Evolutionary conservation across 768 basidiomycete species (phyloP).

Genomic region (Suillus placidus): DNA sequence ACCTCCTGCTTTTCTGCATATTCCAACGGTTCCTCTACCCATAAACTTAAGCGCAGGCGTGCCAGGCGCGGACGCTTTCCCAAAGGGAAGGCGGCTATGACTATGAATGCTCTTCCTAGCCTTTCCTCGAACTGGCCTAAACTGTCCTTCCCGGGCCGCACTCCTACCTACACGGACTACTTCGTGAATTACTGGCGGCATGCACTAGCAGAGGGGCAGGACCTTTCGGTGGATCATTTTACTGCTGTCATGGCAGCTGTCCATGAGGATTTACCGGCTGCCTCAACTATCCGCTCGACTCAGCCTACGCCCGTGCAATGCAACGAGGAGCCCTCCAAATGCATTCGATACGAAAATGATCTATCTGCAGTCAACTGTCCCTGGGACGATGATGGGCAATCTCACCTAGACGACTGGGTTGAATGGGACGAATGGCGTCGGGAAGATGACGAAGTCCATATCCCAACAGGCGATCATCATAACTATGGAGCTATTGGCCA

Average conservation of each 20-base stretch:
- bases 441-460: neutral
- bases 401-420: neutral
- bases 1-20: neutral
- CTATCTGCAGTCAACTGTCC: neutral
- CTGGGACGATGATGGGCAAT: neutral
- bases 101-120: neutral
- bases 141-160: neutral
- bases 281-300: neutral
- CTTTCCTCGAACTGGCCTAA: neutral
- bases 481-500: neutral
- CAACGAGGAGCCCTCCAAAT: neutral
- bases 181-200: conserved; percentile 2
- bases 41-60: neutral
- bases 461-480: neutral
- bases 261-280: neutral
- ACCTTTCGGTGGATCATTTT: neutral
- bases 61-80: neutral
- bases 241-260: neutral
- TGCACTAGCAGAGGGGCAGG: neutral
- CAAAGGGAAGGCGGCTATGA: too few relatives aligned
- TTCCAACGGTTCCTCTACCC: neutral
- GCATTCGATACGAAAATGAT: neutral
- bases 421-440: neutral
- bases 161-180: neutral
- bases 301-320: neutral